Evolutionary conservation across 441 rosid species (phyloP).

Genomic region (Melastoma candidum): DNA sequence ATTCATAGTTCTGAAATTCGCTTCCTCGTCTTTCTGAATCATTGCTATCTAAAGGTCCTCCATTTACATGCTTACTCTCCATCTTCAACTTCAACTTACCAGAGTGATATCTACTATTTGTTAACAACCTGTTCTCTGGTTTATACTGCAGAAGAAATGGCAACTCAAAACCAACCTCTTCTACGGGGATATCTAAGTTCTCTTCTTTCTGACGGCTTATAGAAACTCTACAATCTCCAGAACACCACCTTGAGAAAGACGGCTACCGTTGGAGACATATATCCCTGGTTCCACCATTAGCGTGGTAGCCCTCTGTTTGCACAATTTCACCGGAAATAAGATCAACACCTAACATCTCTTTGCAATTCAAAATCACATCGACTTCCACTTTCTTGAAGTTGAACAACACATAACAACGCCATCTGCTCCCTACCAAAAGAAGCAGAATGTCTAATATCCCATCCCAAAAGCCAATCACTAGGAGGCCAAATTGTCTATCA

Average conservation of each 20-base stretch:
- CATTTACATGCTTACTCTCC: slow-evolving; percentile 38
- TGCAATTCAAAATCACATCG: neutral
- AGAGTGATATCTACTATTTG: slow-evolving; percentile 15
- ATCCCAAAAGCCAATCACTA: too few species aligned
- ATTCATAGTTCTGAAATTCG: slow-evolving; percentile 29
- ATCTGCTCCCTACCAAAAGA: too few species aligned
- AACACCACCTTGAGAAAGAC: slow-evolving; percentile 35
- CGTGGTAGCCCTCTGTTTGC: slow-evolving; percentile 6
- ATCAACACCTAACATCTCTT: slow-evolving; percentile 26
- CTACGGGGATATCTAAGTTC: slow-evolving; percentile 17
- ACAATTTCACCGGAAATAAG: slow-evolving; percentile 13
- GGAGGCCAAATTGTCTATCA: too few species aligned
- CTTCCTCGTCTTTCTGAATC: slow-evolving; percentile 30
- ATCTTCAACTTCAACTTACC: slow-evolving; percentile 26
- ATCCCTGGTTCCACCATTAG: slow-evolving; percentile 18
- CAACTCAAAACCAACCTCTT: slow-evolving; percentile 27
- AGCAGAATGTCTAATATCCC: too few species aligned
- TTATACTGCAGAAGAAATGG: slow-evolving; percentile 22
- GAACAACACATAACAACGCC: too few species aligned
- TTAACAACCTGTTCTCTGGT: slow-evolving; percentile 20
- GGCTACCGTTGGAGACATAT: slow-evolving; percentile 25
- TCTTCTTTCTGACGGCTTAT: slow-evolving; percentile 11
- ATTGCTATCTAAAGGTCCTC: slow-evolving; percentile 23
- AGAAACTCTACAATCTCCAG: slow-evolving; percentile 21
- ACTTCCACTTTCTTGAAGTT: too few species aligned